These are phyloP conservation scores for Codiaeum variegatum DNA, from an alignment of 441 rosid species.

Conservation along the genomic window DNA sequence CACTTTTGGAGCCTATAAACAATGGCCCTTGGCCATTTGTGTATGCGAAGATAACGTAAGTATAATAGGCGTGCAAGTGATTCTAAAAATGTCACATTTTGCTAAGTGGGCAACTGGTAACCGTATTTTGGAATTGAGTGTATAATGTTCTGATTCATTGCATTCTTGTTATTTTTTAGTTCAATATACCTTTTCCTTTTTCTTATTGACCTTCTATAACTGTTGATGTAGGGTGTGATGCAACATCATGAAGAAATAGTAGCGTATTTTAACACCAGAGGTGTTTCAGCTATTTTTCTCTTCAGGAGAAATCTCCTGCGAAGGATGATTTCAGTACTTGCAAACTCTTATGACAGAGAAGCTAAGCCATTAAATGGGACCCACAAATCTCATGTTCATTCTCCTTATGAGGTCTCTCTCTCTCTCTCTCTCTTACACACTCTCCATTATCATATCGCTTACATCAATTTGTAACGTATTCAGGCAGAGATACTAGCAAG, in stretches of 20 bases:
- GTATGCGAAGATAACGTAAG: too few relatives aligned
- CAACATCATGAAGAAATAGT: constrained; percentile 72
- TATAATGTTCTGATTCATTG: not conserved
- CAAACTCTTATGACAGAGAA: constrained; percentile 77
- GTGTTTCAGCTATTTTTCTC: constrained; percentile 83
- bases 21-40: too few relatives aligned
- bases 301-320: constrained; percentile 86
- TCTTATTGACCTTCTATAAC: constrained; percentile 1
- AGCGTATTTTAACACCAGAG: constrained; percentile 72
- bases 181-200: not conserved
- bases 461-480: constrained; percentile 27
- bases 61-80: too few relatives aligned
- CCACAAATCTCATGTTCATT: constrained; percentile 94
- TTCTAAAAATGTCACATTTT: not conserved
- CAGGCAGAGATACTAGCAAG: constrained; percentile 92
- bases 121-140: too few relatives aligned
- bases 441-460: not conserved
- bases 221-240: constrained; percentile 64
- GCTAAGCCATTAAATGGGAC: constrained; percentile 73
- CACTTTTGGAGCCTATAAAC: too few relatives aligned
- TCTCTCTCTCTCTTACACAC: constrained; percentile 12
- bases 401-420: constrained; percentile 60
- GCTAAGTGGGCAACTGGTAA: not conserved
- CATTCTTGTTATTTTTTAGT: not conserved
- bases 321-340: constrained; percentile 80